Evolutionary conservation across 2,329 filamentous ascomycete genomes (phyloP), one percentile per base, ranked within the genome.

Genomic region (Alternaria sp.): DNA sequence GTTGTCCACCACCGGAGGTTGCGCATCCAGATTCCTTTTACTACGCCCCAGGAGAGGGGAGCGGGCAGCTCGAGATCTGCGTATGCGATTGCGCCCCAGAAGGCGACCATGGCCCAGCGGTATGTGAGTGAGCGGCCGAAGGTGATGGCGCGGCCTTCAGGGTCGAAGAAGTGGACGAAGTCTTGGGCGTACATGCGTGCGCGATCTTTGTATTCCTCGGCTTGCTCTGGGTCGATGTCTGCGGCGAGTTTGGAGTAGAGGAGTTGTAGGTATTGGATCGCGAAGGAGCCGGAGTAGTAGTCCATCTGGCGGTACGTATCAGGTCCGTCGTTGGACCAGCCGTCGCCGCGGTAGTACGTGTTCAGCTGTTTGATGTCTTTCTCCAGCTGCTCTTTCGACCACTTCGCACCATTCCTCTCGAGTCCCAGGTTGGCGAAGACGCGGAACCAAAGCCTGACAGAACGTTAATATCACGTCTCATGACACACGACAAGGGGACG

Each of bases 71-170:
- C 90, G 55, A 93, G 89, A 68, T 89, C 89, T 5, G 91, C 91
- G 71, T 93, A 93, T 1, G 90, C 92, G 26, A 94, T 80, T 0
- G 91, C 90, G 12, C 90, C 89, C 92, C 92, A 94, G 81, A 94
- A 94, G 0, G 89, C 91, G n/a, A 90, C 89, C 89, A 94, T 94
- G 53, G 91, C 92, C 77, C 93, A 94, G n/a, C 92, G 87, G 77
- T 95, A 95, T 7, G 90, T 92, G 54, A 94, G 86, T 56, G 90
- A 92, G 51, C 92, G 87, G 4, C 92, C 92, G 69, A 93, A 95
- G 0, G 92, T 92, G 55, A 93, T 91, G 2, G 90, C 86, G 23
- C 90, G 85, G 75, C 86, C 92, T 75, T 92, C 86, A 9, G 88
- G 84, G 71, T 93, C 91, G 65, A 92, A 93, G 78, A 93, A 94